These are phyloP conservation scores for Scopulariopsis brevicaulis DNA, from an alignment of 2,329 filamentous ascomycete species.

Conservation along the genomic window DNA sequence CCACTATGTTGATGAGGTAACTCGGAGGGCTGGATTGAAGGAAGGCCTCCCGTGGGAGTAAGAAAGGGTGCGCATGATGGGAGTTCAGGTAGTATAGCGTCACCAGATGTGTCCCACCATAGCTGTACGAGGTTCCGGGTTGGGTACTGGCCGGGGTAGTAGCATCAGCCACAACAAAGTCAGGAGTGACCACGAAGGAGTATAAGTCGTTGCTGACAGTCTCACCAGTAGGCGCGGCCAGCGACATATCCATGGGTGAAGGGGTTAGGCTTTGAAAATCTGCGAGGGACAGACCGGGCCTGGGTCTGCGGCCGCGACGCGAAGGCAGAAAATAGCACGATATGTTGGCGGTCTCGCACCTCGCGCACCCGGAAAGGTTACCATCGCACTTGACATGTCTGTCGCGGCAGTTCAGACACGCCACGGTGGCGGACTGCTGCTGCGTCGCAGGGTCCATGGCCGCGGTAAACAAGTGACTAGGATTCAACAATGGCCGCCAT, in stretches of 20 bases:
- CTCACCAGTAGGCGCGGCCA: not conserved
- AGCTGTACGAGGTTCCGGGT: not conserved
- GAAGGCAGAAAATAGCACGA: not conserved
- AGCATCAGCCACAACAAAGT: not conserved
- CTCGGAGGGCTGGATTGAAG: not conserved
- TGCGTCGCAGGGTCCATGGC: not conserved
- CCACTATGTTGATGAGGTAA: not conserved
- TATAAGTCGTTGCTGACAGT: not conserved
- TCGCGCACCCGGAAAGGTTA: not conserved
- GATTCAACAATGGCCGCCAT: too few species aligned
- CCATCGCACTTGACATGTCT: not conserved
- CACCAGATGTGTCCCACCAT: not conserved
- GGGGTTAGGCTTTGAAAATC: not conserved
- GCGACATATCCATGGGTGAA: not conserved
- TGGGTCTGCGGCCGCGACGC: not conserved
- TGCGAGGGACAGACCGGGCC: not conserved
- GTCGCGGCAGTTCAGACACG: not conserved
- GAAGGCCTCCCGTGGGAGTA: not conserved
- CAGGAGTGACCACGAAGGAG: not conserved
- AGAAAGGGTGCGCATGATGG: not conserved
- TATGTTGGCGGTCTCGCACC: not conserved
- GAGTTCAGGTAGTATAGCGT: not conserved
- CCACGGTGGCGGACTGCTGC: not conserved
- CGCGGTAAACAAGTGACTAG: too few species aligned
- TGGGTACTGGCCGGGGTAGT: not conserved